Evolutionary conservation across 2,329 filamentous ascomycete species (phyloP), one percentile per base, ranked within the genome.

Genomic region (Cladosporium halotolerans): DNA sequence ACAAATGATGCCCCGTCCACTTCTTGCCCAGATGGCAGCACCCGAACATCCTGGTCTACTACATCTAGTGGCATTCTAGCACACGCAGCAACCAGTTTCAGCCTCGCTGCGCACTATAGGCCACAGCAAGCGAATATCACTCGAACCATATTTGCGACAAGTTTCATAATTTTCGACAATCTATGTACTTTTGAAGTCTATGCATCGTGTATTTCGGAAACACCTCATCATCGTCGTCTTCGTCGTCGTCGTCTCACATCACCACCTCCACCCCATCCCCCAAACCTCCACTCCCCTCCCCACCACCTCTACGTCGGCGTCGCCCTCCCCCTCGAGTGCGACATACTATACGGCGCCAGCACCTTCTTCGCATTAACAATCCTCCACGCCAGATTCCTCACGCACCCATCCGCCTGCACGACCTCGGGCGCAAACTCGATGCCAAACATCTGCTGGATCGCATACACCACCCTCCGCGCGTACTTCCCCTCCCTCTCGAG

Each of bases 351-450:
- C 33, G 75, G 75, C 51, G 74, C 74, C 65, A 97, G 71, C 59
- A 96, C 93, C 72, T 91, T 89, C 76, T 96, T 96, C 34, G 93
- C 93, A 68, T 95, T 95, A 69, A 87, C 93, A 58, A 99, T 88
- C 65, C 93, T 81, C 91, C 92, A 96, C 5, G 91, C 90, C 58
- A 99, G 75, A 67, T 95, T 96, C 65, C 80, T 83, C 55, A 97
- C 88, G 62, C 85, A 95, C 5, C 93, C 89, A 72, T 99, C 93
- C 0, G 91, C 90, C 49, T 88, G 83, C 32, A 99, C 93, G 1
- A 97, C 92, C 42, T 89, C 89, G 0, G 91, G 86, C 1, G 93
- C 89, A 66, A 99, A 91, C 69, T 99, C 93, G 56, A 99, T 88
- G 48, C 91, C 93, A 68, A 99, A 86, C 90, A 96, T 96, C 68